Percentiles rank a stretch among this genome's conserved stretches.
These are phyloP conservation scores for Sapria himalayana DNA, from an alignment of 345 rosid genomes.

Conservation along the genomic window DNA sequence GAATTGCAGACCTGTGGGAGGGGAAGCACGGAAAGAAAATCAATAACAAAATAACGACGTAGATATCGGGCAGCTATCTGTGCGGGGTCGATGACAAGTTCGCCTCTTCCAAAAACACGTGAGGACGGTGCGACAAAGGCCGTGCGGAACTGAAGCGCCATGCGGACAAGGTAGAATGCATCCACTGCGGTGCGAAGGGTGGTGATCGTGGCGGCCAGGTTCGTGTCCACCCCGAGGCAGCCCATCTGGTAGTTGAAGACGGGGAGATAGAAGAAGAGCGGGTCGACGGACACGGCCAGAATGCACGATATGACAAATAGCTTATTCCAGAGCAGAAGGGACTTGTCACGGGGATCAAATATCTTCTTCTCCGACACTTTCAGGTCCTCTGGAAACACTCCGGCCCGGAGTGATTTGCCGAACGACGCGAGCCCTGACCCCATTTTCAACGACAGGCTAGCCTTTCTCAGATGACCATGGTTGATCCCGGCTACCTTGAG, in stretches of 20 bases:
- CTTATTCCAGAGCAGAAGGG: slow-evolving; percentile 60
- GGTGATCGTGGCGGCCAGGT: slow-evolving; percentile 38
- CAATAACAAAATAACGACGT: slow-evolving; percentile 46
- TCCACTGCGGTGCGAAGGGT: slow-evolving; percentile 37
- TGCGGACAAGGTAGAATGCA: slow-evolving; percentile 38
- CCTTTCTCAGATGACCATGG: slow-evolving; percentile 14
- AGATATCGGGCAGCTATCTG: slow-evolving; percentile 51
- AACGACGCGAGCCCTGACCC: slow-evolving; percentile 45
- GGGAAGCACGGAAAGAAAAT: slow-evolving; percentile 60
- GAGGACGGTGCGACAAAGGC: slow-evolving; percentile 82
- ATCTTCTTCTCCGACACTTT: slow-evolving; percentile 43
- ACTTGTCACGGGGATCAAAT: slow-evolving; percentile 68
- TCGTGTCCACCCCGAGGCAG: slow-evolving; percentile 43
- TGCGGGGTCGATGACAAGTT: slow-evolving; percentile 72
- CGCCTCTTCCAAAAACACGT: slow-evolving; percentile 84
- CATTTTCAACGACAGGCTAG: slow-evolving; percentile 23
- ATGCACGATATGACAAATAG: slow-evolving; percentile 58
- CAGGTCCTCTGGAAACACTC: slow-evolving; percentile 60
- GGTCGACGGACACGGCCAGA: slow-evolving; percentile 57
- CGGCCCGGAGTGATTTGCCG: slow-evolving; percentile 27
- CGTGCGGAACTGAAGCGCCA: slow-evolving; percentile 65
- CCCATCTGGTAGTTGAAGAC: slow-evolving; percentile 22
- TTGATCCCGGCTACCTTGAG: slow-evolving; percentile 19
- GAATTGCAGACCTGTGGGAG: slow-evolving; percentile 44
- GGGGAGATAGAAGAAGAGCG: slow-evolving; percentile 65